Evolutionary conservation across 164 flowering plant genomes (phyloP).

Genomic region (Sextonia rubra): DNA sequence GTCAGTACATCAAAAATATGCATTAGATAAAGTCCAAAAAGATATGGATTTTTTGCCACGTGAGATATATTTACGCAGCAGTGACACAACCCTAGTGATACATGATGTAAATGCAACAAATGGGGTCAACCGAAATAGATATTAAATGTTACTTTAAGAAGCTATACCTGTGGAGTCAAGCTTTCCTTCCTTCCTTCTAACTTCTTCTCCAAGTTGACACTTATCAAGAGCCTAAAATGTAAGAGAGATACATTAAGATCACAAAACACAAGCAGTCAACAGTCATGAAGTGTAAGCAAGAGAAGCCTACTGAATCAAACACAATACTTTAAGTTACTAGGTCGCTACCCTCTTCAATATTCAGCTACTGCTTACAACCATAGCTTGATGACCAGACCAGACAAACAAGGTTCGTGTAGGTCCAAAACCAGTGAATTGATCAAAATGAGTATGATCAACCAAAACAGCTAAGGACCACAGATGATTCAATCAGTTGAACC

Average conservation of each 20-base stretch:
- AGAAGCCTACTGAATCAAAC: neutral
- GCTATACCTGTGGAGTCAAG: conserved; percentile 34
- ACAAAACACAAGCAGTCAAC: neutral
- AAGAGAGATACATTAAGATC: neutral
- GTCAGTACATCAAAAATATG: neutral
- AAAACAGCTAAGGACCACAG: too few relatives aligned
- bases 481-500: too few relatives aligned
- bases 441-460: too few relatives aligned
- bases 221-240: conserved; percentile 34
- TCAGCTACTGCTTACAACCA: too few relatives aligned
- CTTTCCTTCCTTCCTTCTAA: conserved; percentile 31
- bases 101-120: neutral
- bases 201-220: conserved; percentile 42
- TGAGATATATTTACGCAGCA: neutral
- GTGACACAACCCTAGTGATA: neutral
- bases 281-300: neutral
- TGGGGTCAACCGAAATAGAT: neutral
- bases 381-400: too few relatives aligned
- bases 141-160: neutral
- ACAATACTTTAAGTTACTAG: neutral
- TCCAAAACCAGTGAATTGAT: too few relatives aligned
- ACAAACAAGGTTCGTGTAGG: too few relatives aligned
- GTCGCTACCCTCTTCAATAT: neutral
- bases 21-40: neutral
- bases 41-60: neutral